Evolutionary conservation across 805 yeast genomes (phyloP).

Genomic region (Lachancea meyersii): DNA sequence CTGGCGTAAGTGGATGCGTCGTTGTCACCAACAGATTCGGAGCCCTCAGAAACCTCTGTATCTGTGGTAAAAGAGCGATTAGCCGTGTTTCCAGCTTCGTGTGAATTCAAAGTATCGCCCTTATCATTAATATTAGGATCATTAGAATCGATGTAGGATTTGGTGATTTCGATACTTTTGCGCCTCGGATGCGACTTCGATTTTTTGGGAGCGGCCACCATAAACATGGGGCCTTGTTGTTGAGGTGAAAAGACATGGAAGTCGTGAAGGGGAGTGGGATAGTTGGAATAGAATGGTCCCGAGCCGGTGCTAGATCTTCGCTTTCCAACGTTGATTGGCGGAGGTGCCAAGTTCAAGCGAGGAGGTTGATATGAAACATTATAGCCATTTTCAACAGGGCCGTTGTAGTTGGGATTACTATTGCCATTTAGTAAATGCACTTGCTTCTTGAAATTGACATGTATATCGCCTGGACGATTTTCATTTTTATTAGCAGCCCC

Average conservation of each 20-base stretch:
- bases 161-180: conserved; percentile 3
- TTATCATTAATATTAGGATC: conserved; percentile 1
- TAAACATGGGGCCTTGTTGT: neutral
- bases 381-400: neutral
- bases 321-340: conserved; percentile 61
- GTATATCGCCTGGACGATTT: neutral
- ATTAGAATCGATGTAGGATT: neutral
- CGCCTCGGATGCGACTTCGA: conserved; percentile 1
- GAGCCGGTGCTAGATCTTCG: conserved; percentile 33
- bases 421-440: neutral
- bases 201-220: conserved; percentile 3
- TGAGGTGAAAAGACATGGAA: conserved; percentile 6
- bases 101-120: neutral
- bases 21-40: conserved; percentile 19
- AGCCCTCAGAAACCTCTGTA: conserved; percentile 17
- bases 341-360: conserved; percentile 62
- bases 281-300: conserved; percentile 4
- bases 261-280: conserved; percentile 1
- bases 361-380: conserved; percentile 25
- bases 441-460: neutral
- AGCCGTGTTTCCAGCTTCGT: neutral
- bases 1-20: conserved; percentile 14
- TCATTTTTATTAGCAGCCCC: neutral
- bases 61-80: conserved; percentile 15
- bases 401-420: neutral